Evolutionary conservation across 2,329 filamentous ascomycete species (phyloP), one percentile per base, ranked within the genome.

Genomic region (Diaporthe eres): DNA sequence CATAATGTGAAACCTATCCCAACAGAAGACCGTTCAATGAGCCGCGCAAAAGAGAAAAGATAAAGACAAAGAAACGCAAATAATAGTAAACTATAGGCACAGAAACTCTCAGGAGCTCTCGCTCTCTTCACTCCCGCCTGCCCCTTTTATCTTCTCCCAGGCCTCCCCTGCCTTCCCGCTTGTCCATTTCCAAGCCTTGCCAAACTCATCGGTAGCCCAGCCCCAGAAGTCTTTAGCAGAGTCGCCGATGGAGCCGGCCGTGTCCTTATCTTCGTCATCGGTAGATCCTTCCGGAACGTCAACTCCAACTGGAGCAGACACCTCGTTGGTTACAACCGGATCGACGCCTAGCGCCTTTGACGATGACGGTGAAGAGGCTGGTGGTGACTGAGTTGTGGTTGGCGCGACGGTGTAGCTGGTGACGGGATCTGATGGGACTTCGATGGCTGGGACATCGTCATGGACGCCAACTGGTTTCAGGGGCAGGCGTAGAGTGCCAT

Each of bases 401-500:
- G 76, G 28, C 7, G 58, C 72, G n/a, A 75, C 61, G 10, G 78
- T 78, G 77, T 81, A 80, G 4, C 81, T 77, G 19, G 82, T 80
- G 17, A 84, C 85, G 0, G 91, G 90, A 78, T 94, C 91, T 1
- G 83, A 82, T 0, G 89, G 90, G n/a, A 86, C 86, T 28, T 89
- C 86, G 0, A 87, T 82, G 2, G 83, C 83, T 2, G 87, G 84
- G 22, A 87, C 87, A 0, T 87, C 81, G 65, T 89, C 87, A 81
- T 96, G 94, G 2, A 90, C 81, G 6, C 93, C 93, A 17, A 91
- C 81, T 0, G 92, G 87, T 75, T 88, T 88, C 34, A 96, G 85
- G 0, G 94, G 94, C 17, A 96, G 88, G 15, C 92, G 89, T 8
- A 98, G 85, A 0, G 95, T 98, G 68, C 96, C 96, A 81, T 98